Base-by-base conservation (phyloP, 495 filamentous ascomycete species). In the Lentithecium fluviatile region DNA sequence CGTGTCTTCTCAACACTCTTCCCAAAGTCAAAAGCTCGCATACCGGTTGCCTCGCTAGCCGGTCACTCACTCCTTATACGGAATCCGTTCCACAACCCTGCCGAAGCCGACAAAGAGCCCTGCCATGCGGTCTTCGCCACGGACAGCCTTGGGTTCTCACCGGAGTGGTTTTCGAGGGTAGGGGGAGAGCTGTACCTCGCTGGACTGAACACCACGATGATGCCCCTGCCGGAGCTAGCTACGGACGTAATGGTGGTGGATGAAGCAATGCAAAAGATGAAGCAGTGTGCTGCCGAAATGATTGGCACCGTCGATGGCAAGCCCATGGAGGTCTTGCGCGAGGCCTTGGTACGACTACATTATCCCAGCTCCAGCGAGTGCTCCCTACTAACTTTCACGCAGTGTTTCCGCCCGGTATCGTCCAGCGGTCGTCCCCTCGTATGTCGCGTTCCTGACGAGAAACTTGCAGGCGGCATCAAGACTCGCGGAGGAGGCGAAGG, bases 61-160 rank as follows among this genome's bases (percentile, higher is more conserved):
- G 89, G 89, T 0, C 84, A 90, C 66, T 88, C 85, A 20, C 66
- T 94, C 6, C 78, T 91, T 8, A 62, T 92, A 8, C 79, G 76
- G 50, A 85, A 85, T 2, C 82, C 87, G 19, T 75, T 79, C 19
- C 85, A 82, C 82, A 78, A 70, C 13, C 5, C 6, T 62, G 70
- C 11, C 37, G 68, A 71, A 15, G 58, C 62, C 13, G 68, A 74
- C 43, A 36, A 60, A 0, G 73, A 74, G 10, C 56, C 66, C 15
- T 90, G 87, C 68, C 85, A 91, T 68, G 86, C 89, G 1, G 71
- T 92, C 4, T 92, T 89, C 73, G 85, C 85, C 0, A 82, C 82
- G 2, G 76, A 76, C 61, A 54, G 45, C 4, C 74, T 73, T 24
- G 82, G 78, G 0, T 90, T 85, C 72, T 83, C 81, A 10, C 89